These are phyloP conservation scores for Lepiota venenata DNA, from an alignment of 768 basidiomycete genomes.

Conservation along the genomic window DNA sequence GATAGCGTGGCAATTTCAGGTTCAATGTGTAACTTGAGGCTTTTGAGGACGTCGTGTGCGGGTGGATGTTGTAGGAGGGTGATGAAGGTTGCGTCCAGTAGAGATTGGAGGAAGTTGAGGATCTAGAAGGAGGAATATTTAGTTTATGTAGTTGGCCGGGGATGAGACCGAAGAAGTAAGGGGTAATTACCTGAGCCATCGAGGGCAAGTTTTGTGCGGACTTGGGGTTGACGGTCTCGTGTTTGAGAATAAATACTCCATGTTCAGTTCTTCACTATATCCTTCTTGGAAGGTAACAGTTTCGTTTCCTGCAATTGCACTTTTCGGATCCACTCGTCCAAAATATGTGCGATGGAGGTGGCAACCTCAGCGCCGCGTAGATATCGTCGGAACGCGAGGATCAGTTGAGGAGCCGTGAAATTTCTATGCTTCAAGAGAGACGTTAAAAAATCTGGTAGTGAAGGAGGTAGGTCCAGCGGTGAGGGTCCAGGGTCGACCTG, in stretches of 20 bases:
- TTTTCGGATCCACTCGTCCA: constrained; percentile 46
- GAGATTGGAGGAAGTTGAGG: constrained; percentile 54
- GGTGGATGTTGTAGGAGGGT: constrained; percentile 61
- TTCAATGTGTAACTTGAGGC: constrained; percentile 47
- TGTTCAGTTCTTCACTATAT: constrained; percentile 35
- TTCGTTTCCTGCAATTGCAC: constrained; percentile 25
- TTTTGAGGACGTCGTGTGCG: constrained; percentile 49
- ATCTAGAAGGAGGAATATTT: constrained; percentile 34
- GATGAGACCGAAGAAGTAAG: not conserved
- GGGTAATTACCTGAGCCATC: constrained; percentile 35
- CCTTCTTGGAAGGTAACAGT: constrained; percentile 37
- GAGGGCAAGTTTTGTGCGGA: constrained; percentile 34
- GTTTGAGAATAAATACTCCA: constrained; percentile 33
- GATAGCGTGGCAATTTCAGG: constrained; percentile 52
- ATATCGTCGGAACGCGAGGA: constrained; percentile 48
- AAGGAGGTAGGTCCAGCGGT: constrained; percentile 14
- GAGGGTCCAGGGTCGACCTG: constrained; percentile 26
- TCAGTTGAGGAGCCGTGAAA: constrained; percentile 35
- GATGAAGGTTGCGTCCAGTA: constrained; percentile 74
- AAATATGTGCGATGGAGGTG: constrained; percentile 37
- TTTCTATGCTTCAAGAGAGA: constrained; percentile 31
- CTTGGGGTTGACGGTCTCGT: constrained; percentile 12
- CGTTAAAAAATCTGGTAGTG: constrained; percentile 34
- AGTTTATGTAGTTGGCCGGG: not conserved
- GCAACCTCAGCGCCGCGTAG: constrained; percentile 50